Base-by-base conservation (phyloP, 805 yeast species). In the Jamesozyma hellenica region DNA sequence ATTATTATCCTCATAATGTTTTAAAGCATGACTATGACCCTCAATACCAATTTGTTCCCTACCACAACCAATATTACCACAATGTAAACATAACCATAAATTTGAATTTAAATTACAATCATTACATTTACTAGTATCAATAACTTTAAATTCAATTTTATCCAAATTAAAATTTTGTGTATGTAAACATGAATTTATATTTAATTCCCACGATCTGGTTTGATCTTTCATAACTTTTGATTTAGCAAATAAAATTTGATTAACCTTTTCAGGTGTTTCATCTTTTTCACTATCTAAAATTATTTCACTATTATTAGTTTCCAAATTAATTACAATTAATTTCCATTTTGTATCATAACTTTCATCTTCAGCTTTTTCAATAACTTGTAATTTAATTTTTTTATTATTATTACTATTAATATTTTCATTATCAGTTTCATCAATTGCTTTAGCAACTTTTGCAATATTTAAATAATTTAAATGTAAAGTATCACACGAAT, bases 41-140 rank as follows among this genome's bases (percentile, higher is more conserved):
- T 87, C 81, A 11, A 82, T 75, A 28, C 97, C 98, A 55, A 83
- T 85, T 60, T 92, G 98, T 26, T 79, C 78, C 47, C 99, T 68
- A 5, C 99, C 99, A 64, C 99, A 92, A 4, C 96, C 96, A 10
- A 87, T 51, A n/a, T 72, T 64, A 2, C 98, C 98, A 70, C 98
- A 92, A 36, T 74, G 73, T 34, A 92, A 63, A 65, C 99, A 92
- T 14, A 92, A 67, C 99, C 99, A 92, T 35, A 92, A 62, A 56
- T 92, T 92, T 47, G 79, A 82, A 25, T 63, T 60, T 47, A 92
- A 65, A 1, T 72, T 82, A 63, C 94, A 83, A 10, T 57, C 58
- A 3, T 50, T 45, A 58, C 94, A 83, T 36, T 71, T 3, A 57
- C 18, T 6, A 38, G 28, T 16, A 28, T 35, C 33, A 37, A 41